Evolutionary conservation across 2,329 filamentous ascomycete genomes (phyloP).

Genomic region (Stachybotrys echinatus): DNA sequence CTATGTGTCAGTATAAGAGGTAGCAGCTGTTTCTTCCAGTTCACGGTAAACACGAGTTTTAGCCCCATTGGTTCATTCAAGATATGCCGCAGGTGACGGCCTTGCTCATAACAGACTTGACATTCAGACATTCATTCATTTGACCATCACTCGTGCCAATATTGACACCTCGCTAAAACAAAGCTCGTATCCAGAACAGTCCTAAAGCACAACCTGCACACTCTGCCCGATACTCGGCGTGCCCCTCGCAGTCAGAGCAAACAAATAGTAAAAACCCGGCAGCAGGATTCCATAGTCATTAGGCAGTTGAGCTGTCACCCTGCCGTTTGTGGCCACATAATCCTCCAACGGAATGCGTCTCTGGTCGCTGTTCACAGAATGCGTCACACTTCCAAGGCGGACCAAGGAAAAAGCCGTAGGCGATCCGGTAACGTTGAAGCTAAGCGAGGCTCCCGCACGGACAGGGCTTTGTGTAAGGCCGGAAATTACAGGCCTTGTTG

Average conservation of each 20-base stretch:
- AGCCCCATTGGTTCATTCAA: too few species aligned
- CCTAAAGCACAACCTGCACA: not conserved
- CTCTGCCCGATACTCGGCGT: not conserved
- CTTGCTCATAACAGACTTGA: too few species aligned
- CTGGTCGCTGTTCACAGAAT: constrained; percentile 55
- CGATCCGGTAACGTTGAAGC: constrained; percentile 13
- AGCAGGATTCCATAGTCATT: constrained; percentile 41
- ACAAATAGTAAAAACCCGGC: constrained; percentile 51
- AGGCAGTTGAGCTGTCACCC: constrained; percentile 37
- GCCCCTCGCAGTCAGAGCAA: constrained; percentile 20
- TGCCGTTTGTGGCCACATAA: constrained; percentile 9
- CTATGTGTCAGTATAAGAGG: too few species aligned
- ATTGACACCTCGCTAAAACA: too few species aligned
- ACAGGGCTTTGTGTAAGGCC: not conserved
- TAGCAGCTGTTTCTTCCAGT: too few species aligned
- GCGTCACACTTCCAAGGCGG: constrained; percentile 44
- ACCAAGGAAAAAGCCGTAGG: constrained; percentile 34
- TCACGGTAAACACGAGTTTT: too few species aligned
- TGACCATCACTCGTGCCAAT: too few species aligned
- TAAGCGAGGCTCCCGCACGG: constrained; percentile 13
- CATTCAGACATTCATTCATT: too few species aligned
- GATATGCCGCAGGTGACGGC: too few species aligned
- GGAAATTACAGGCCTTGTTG: constrained; percentile 19
- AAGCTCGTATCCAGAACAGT: too few species aligned
- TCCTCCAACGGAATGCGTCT: constrained; percentile 40